phyloP scores from a whole-genome alignment of 1,284 basidiomycete genomes.

The Polyporus tsugae region DNA sequence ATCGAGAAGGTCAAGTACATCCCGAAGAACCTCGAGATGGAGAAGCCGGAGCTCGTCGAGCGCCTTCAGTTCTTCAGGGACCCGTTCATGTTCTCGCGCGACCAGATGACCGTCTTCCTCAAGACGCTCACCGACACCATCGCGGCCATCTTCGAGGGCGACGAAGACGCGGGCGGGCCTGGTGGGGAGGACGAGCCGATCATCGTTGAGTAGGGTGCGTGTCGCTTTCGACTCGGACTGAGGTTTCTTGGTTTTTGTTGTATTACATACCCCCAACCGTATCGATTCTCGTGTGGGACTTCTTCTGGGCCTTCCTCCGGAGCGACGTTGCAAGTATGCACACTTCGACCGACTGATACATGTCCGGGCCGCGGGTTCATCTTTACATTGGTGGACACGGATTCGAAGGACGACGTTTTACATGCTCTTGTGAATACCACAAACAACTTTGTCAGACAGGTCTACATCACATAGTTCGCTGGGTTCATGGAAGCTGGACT shows the following conservation, averaged over 20 bases:
- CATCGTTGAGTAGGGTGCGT: conserved; percentile 19
- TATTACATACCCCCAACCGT: neutral
- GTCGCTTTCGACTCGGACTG: neutral
- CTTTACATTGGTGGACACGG: neutral
- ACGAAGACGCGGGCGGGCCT: conserved; percentile 42
- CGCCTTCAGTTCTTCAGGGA: conserved; percentile 66
- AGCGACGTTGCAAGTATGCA: no score
- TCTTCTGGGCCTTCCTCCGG: no score
- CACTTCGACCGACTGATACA: no score
- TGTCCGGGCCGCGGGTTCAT: neutral
- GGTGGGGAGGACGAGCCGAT: conserved; percentile 36
- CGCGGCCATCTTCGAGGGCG: conserved; percentile 36
- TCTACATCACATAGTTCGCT: neutral
- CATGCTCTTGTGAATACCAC: neutral
- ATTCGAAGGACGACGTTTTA: neutral
- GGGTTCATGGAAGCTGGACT: neutral
- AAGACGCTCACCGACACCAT: conserved; percentile 62
- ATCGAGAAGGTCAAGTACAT: conserved; percentile 63
- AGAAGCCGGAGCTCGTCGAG: conserved; percentile 59
- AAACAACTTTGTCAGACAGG: neutral
- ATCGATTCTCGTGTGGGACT: no score
- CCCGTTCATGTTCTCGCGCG: conserved; percentile 71
- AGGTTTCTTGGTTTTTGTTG: neutral
- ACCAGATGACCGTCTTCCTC: conserved; percentile 71
- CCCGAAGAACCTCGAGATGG: conserved; percentile 70